These are phyloP conservation scores for Lipomyces mesembrius DNA, from an alignment of 805 yeast species.

Conservation along the genomic window DNA sequence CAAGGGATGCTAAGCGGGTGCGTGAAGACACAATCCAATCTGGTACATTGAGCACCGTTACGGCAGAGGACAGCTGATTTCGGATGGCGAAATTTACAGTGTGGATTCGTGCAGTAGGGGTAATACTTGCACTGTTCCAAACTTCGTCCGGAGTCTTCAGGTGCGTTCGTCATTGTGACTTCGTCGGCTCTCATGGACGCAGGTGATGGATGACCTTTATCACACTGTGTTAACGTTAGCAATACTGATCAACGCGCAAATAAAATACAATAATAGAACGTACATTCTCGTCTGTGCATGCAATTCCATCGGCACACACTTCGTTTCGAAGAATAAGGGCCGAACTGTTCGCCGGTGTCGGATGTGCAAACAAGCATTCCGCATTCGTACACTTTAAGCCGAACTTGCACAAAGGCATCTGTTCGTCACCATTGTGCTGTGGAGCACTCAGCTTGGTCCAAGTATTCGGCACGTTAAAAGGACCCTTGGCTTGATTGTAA, in stretches of 20 bases:
- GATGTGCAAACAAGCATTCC: slow-evolving; percentile 87
- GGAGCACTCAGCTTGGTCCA: slow-evolving; percentile 38
- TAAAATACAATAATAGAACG: neutral
- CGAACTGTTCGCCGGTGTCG: slow-evolving; percentile 80
- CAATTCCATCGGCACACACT: slow-evolving; percentile 77
- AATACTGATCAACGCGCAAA: neutral
- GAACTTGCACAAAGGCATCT: slow-evolving; percentile 65
- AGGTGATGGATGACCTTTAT: slow-evolving; percentile 83
- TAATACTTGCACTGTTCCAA: slow-evolving; percentile 87
- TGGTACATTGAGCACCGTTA: slow-evolving; percentile 75
- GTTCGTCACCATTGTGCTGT: slow-evolving; percentile 46
- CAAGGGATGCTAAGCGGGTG: slow-evolving; percentile 84
- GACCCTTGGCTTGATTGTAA: neutral
- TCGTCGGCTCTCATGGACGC: slow-evolving; percentile 39
- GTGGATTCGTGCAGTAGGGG: slow-evolving; percentile 70
- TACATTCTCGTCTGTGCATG: slow-evolving; percentile 57
- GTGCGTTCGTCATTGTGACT: neutral
- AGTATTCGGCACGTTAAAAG: neutral
- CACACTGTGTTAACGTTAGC: slow-evolving; percentile 51
- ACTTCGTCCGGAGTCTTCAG: slow-evolving; percentile 36
- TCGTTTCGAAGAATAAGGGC: slow-evolving; percentile 69
- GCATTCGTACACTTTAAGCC: slow-evolving; percentile 77
- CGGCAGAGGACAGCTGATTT: slow-evolving; percentile 74
- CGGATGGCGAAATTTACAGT: slow-evolving; percentile 87
- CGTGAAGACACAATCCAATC: slow-evolving; percentile 79